Percentiles rank a stretch among this genome's conserved stretches.
Conservation (phyloP, 345 rosid genomes). For the Brassica cretica region DNA sequence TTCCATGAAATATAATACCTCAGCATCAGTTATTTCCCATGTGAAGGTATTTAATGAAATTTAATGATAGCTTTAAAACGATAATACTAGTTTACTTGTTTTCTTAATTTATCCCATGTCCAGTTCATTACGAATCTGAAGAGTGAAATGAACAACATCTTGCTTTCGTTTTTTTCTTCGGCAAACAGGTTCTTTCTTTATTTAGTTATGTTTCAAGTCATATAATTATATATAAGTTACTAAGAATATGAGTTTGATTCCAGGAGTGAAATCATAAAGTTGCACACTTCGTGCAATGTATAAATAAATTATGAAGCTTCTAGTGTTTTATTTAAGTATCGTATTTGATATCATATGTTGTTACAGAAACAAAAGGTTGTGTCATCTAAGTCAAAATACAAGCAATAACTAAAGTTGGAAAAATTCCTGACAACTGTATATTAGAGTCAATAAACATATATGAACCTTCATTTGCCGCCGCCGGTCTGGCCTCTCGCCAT, state of each 20-base stretch:
- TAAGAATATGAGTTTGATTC: neutral
- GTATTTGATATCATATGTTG: neutral
- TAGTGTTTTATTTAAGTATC: neutral
- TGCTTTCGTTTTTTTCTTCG: neutral
- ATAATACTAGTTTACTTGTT: slow-evolving; percentile 7
- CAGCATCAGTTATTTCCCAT: slow-evolving; percentile 36
- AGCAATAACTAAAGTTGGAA: neutral
- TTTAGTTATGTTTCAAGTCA: neutral
- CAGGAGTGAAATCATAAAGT: neutral
- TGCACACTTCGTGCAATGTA: neutral
- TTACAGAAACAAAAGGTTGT: neutral
- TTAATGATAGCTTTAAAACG: slow-evolving; percentile 26
- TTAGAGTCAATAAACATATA: too few species aligned
- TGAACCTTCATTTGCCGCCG: too few species aligned
- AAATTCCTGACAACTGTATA: too few species aligned
- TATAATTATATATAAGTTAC: neutral
- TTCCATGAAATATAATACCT: slow-evolving; percentile 28
- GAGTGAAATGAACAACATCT: neutral
- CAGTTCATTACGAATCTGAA: slow-evolving; percentile 15
- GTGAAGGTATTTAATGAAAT: slow-evolving; percentile 37
- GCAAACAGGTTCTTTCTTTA: neutral
- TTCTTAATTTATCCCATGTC: slow-evolving; percentile 13
- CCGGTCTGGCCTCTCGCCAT: too few species aligned
- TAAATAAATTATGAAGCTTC: neutral
- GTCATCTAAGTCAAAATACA: slow-evolving; percentile 7